phyloP scores from a whole-genome alignment of 78 protist species.

The Pigoraptor vietnamica region DNA sequence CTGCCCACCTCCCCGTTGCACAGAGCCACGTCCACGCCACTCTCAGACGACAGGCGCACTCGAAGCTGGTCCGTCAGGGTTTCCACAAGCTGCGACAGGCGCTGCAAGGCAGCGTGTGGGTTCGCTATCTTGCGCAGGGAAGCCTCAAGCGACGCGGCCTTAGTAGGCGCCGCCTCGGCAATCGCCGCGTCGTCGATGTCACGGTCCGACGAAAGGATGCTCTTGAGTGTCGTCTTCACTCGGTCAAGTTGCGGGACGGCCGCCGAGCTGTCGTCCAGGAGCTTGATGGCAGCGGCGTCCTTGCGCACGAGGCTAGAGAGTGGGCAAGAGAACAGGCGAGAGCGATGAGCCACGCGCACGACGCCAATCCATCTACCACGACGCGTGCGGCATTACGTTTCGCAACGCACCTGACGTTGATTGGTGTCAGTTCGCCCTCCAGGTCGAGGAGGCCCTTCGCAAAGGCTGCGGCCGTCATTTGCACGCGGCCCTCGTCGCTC shows the following conservation, averaged over 20 bases:
- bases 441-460: slow-evolving; percentile 50
- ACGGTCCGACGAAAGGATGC: not conserved
- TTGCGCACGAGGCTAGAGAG: slow-evolving; percentile 24
- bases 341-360: too few relatives aligned
- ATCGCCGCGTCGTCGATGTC: not conserved
- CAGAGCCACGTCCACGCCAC: not conserved
- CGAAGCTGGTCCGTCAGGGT: not conserved
- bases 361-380: too few relatives aligned
- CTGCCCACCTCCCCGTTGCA: not conserved
- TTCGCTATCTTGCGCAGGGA: not conserved
- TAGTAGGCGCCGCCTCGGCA: not conserved
- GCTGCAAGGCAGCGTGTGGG: not conserved
- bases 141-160: slow-evolving; percentile 1
- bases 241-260: not conserved
- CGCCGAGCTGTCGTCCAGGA: slow-evolving; percentile 39
- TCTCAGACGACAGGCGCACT: not conserved
- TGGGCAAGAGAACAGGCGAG: not conserved
- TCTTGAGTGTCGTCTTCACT: not conserved
- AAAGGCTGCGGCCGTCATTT: slow-evolving; percentile 58
- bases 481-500: slow-evolving; percentile 63
- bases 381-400: too few relatives aligned
- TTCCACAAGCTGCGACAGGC: not conserved
- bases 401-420: slow-evolving; percentile 32
- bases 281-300: slow-evolving; percentile 1
- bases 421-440: slow-evolving; percentile 64